phyloP scores from a whole-genome alignment of 2,329 filamentous ascomycete genomes.

The Torrubiellomyces zombiae region DNA sequence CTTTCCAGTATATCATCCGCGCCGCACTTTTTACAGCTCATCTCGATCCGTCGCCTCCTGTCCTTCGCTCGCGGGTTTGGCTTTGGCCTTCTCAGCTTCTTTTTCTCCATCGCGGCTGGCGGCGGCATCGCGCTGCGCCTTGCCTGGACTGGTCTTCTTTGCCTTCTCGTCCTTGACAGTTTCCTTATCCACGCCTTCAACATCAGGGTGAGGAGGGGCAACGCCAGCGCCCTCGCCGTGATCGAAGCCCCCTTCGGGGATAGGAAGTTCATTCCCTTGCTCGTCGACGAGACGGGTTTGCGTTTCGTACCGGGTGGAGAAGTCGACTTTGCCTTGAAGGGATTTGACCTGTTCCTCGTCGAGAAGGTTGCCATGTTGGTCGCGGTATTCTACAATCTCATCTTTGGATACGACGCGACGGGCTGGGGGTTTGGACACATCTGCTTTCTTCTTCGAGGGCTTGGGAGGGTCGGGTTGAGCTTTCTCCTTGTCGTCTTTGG shows the following conservation, averaged over 20 bases:
- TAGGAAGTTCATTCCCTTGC: slow-evolving; percentile 57
- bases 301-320: slow-evolving; percentile 94
- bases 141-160: too few relatives aligned
- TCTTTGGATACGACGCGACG: slow-evolving; percentile 44
- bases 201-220: slow-evolving; percentile 43
- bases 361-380: slow-evolving; percentile 67
- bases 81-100: slow-evolving; percentile 34
- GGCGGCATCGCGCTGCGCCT: slow-evolving; percentile 23
- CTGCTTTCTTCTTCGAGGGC: too few relatives aligned
- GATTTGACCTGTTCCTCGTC: slow-evolving; percentile 67
- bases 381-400: slow-evolving; percentile 78
- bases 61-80: slow-evolving; percentile 47
- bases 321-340: slow-evolving; percentile 83
- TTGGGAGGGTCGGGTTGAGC: too few relatives aligned
- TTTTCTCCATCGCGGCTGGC: slow-evolving; percentile 42
- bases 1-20: not conserved
- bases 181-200: slow-evolving; percentile 43
- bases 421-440: too few relatives aligned
- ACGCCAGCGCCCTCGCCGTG: slow-evolving; percentile 23
- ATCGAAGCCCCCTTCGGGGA: slow-evolving; percentile 22
- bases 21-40: slow-evolving; percentile 14
- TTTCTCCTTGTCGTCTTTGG: slow-evolving; percentile 11
- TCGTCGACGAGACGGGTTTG: slow-evolving; percentile 69
- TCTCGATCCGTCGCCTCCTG: slow-evolving; percentile 36
- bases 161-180: slow-evolving; percentile 27